Evolutionary conservation across 306 rosid genomes (phyloP), one percentile per base, ranked within the genome.

Genomic region (Potentilla sterilis): DNA sequence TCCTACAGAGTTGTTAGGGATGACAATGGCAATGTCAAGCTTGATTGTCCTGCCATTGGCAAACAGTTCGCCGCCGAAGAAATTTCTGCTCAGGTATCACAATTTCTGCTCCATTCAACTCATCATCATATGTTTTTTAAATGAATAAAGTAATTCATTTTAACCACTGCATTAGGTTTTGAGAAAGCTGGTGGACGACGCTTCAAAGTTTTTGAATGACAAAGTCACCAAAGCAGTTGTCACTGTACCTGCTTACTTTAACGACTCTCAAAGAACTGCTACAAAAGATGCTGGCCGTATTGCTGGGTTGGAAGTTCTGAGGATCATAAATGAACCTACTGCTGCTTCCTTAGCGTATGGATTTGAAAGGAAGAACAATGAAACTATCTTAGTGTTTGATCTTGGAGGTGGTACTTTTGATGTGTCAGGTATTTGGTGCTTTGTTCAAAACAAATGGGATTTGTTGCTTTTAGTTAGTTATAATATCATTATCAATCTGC

Each of bases 361-460:
- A 7, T 93, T 93, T 81, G 98, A 93, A 42, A 93, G 46, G 92
- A 93, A 93, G 81, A 93, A 86, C 82, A 93, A 93, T 16, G 98
- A 93, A 80, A 93, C 98, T 0, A 93, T 93, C 74, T 87, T 93
- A 83, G 98, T 93, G 0, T 93, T 93, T 85, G 98, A 93, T 81
- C 97, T 93, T 77, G 98, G 98, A n/a, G 98, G 98, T 58, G 98
- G 98, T 78, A 93, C 98, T 67, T 93, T 93, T 80, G 98, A 93
- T 79, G 98, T 93, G 65, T 90, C 98, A 82, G 97, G 97, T 91
- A n/a, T 28, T 6, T 37, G 46, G 9, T 42, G 46, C 46, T 9
- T 42, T 42, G 1, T 42, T 42, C 2, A 41, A 7, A 41, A 41
- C 8, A 41, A 41, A 1, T 41, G 46, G 15, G 15, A 32, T 28